Percentiles rank a stretch among this genome's conserved stretches.
phyloP scores from a whole-genome alignment of 1,284 basidiomycete genomes.

The Malassezia sympodialis region DNA sequence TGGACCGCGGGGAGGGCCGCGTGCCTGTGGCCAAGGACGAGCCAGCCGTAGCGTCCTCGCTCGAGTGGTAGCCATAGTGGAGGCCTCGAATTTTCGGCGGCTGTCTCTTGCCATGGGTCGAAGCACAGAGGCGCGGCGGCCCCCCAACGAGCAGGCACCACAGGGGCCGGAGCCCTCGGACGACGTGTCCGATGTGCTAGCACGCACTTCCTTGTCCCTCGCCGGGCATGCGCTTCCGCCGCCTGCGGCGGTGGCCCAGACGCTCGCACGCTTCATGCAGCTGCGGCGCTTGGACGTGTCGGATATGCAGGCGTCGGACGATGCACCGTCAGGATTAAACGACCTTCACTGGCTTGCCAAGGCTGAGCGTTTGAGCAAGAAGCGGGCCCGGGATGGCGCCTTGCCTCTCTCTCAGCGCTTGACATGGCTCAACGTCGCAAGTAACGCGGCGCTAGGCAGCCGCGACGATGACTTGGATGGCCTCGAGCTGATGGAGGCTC shows the following conservation, averaged over 20 bases:
- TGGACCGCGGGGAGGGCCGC: slow-evolving; percentile 6
- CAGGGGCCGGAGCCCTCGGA: neutral
- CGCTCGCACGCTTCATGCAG: slow-evolving; percentile 29
- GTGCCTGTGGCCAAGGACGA: slow-evolving; percentile 6
- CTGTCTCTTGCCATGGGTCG: neutral
- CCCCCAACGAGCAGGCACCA: too few relatives aligned
- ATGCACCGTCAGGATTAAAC: slow-evolving; percentile 22
- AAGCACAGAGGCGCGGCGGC: neutral
- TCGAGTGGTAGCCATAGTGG: neutral
- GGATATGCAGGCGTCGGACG: slow-evolving; percentile 25
- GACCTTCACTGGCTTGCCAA: slow-evolving; percentile 28
- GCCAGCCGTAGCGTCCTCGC: neutral
- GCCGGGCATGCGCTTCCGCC: slow-evolving; percentile 32
- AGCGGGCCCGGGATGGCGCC: slow-evolving; percentile 5
- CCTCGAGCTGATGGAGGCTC: neutral
- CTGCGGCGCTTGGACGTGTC: slow-evolving; percentile 36
- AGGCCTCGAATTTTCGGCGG: neutral
- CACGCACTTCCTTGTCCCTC: slow-evolving; percentile 24
- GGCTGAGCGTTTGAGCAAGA: slow-evolving; percentile 23
- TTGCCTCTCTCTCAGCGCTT: slow-evolving; percentile 15
- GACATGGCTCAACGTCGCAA: slow-evolving; percentile 21
- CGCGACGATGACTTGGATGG: slow-evolving; percentile 9
- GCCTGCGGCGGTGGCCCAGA: slow-evolving; percentile 21
- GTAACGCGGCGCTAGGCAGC: slow-evolving; percentile 15
- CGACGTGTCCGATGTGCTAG: slow-evolving; percentile 4